Evolutionary conservation across 1,284 basidiomycete genomes (phyloP).

Genomic region (Pseudozyma pruni): DNA sequence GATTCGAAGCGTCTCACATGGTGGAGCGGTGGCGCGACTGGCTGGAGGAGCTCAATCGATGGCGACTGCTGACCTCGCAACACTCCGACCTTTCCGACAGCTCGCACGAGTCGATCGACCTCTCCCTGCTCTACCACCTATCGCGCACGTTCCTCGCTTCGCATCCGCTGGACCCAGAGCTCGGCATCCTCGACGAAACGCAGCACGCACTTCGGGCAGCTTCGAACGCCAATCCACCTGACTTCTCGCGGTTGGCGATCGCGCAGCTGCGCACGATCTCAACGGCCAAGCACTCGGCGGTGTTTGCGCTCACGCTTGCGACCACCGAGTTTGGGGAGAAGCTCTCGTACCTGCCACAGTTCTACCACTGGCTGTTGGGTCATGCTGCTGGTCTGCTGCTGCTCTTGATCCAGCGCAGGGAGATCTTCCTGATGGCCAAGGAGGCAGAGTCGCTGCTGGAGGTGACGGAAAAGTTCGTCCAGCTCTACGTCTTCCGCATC

Average conservation of each 20-base stretch:
- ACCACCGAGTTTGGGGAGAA: slow-evolving; percentile 54
- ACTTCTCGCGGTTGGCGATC: slow-evolving; percentile 36
- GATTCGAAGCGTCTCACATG: slow-evolving; percentile 28
- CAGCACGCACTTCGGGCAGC: slow-evolving; percentile 31
- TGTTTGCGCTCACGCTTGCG: slow-evolving; percentile 51
- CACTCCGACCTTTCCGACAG: slow-evolving; percentile 44
- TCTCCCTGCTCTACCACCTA: slow-evolving; percentile 48
- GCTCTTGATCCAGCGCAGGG: slow-evolving; percentile 37
- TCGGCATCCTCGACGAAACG: slow-evolving; percentile 46
- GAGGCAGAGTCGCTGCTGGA: slow-evolving; percentile 46
- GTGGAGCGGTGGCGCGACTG: slow-evolving; percentile 48
- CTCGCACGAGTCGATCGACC: slow-evolving; percentile 36
- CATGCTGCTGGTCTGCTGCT: slow-evolving; percentile 56
- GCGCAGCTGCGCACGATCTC: slow-evolving; percentile 51
- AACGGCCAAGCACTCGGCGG: slow-evolving; percentile 49
- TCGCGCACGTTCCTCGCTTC: slow-evolving; percentile 48
- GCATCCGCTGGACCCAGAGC: slow-evolving; percentile 44
- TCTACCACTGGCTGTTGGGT: slow-evolving; percentile 59
- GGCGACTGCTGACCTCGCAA: slow-evolving; percentile 47
- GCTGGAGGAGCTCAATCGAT: slow-evolving; percentile 50
- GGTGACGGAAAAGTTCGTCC: slow-evolving; percentile 44
- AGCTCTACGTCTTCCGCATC: slow-evolving; percentile 50
- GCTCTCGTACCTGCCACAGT: slow-evolving; percentile 51
- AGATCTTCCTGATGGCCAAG: slow-evolving; percentile 48
- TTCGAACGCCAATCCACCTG: slow-evolving; percentile 28